These are phyloP conservation scores for Apodospora peruviana DNA, from an alignment of 495 filamentous ascomycete species.

Conservation along the genomic window DNA sequence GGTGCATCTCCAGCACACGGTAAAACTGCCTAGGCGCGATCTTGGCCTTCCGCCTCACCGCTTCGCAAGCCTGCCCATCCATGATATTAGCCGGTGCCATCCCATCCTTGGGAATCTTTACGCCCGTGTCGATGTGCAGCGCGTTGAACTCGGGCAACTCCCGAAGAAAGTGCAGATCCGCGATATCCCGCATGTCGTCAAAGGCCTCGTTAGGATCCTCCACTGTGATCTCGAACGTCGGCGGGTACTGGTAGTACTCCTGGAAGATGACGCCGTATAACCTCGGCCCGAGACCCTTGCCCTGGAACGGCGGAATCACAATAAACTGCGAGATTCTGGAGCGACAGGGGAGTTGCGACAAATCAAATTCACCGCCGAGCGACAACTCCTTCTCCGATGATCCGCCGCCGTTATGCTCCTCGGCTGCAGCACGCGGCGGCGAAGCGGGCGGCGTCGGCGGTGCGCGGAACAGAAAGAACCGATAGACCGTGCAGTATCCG, in stretches of 20 bases:
- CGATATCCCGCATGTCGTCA: constrained; percentile 79
- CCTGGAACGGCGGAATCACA: constrained; percentile 83
- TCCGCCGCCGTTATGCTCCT: constrained; percentile 1
- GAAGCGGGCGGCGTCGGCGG: constrained; percentile 20
- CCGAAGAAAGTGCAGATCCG: constrained; percentile 68
- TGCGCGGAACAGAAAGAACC: constrained; percentile 58
- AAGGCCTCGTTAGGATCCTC: constrained; percentile 96
- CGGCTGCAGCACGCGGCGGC: too few species aligned
- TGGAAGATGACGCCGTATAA: constrained; percentile 76
- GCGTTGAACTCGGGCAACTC: constrained; percentile 43
- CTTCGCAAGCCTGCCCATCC: constrained; percentile 48
- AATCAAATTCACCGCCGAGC: constrained; percentile 21
- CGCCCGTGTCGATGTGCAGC: constrained; percentile 45
- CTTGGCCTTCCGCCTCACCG: constrained; percentile 62
- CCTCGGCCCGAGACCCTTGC: constrained; percentile 67
- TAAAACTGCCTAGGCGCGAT: constrained; percentile 84
- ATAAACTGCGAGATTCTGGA: constrained; percentile 90
- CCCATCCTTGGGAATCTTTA: constrained; percentile 29
- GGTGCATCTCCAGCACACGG: constrained; percentile 81
- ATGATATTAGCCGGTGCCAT: constrained; percentile 59
- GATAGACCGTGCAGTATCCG: constrained; percentile 84
- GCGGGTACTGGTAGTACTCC: constrained; percentile 53
- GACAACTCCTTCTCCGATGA: constrained; percentile 20
- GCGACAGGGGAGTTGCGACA: constrained; percentile 53
- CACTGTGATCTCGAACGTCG: constrained; percentile 78